These are phyloP conservation scores for Clitocybe nebularis DNA, from an alignment of 1,284 basidiomycete species.

Conservation along the genomic window DNA sequence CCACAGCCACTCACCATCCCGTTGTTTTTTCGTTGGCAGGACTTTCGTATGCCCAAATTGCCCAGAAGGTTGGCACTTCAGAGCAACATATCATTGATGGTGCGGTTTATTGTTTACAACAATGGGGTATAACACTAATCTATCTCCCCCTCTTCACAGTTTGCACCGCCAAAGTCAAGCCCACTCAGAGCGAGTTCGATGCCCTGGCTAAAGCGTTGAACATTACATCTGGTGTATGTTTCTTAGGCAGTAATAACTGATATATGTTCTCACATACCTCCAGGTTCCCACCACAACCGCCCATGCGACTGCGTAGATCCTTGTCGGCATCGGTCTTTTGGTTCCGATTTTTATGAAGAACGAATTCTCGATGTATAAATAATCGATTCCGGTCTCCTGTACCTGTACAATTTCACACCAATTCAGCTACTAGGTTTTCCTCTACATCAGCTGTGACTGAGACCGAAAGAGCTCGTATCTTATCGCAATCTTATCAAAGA, in stretches of 20 bases:
- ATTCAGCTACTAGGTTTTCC: too few species aligned
- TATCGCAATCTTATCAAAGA: conserved; percentile 1
- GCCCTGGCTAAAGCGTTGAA: conserved; percentile 43
- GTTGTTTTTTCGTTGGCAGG: conserved; percentile 31
- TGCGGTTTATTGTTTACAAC: conserved; percentile 24
- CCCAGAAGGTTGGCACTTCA: conserved; percentile 33
- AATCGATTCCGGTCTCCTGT: too few species aligned
- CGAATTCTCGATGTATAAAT: too few species aligned
- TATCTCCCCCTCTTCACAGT: conserved; percentile 32
- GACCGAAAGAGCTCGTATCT: background rate
- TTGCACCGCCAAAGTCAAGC: conserved; percentile 41
- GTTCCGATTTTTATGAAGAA: too few species aligned
- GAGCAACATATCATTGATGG: conserved; percentile 50
- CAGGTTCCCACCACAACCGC: conserved; percentile 19
- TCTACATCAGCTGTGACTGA: background rate
- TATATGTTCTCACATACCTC: background rate
- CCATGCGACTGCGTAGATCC: conserved; percentile 13
- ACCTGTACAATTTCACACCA: too few species aligned
- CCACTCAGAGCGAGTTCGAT: conserved; percentile 51
- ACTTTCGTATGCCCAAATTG: conserved; percentile 43
- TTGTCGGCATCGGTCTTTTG: too few species aligned
- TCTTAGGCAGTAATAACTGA: background rate
- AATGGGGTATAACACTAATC: background rate
- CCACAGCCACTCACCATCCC: conserved; percentile 2
- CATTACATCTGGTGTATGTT: conserved; percentile 37